Evolutionary conservation across 176 grass and related monocot species (phyloP), one percentile per base, ranked within the genome.

Genomic region (Oryza meyeriana): DNA sequence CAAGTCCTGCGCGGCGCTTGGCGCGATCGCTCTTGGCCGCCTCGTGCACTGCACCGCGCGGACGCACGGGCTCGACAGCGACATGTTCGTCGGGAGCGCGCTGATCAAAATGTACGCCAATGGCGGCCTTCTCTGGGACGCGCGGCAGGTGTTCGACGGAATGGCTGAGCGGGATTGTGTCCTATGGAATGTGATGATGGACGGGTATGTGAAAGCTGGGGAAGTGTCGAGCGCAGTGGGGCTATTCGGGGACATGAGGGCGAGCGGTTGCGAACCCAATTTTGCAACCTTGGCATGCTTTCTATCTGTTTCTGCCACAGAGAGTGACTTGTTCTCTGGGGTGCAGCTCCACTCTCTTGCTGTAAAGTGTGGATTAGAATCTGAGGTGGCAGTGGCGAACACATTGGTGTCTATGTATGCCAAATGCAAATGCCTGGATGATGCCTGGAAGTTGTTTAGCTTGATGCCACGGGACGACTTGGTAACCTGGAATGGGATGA

Each of bases 111-210:
- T 94, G 92, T 91, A 94, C 2, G 70, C 90, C 0, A 81, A 81
- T 12, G 76, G 65, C 25, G 70, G 75, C 32, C 72, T 81, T 18
- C 58, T 98, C 3, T 24, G 44, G 1, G 66, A 85, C 73, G 95
- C 92, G 63, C 83, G 81, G 24, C 75, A 94, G 55, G 78, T 89
- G 84, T 98, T 98, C 32, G 95, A 98, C 76, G 72, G 35, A 91
- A 93, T 98, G 86, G 20, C 61, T 0, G 86, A 89, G 61, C 88
- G 88, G 78, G 92, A 94, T 28, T 92, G 86, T 81, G 84, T 93
- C 31, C 61, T 92, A 52, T 98, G 95, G 92, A 93, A 98, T 59
- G 92, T 93, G 55, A 94, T 93, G 86, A 90, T 98, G 34, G 86
- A 93, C 69, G 85, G 88, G 3, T 93, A 89, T 75, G 72, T 93